These are phyloP conservation scores for Spinacia oleracea DNA, from an alignment of 179 eudicot genomes.

Conservation along the genomic window DNA sequence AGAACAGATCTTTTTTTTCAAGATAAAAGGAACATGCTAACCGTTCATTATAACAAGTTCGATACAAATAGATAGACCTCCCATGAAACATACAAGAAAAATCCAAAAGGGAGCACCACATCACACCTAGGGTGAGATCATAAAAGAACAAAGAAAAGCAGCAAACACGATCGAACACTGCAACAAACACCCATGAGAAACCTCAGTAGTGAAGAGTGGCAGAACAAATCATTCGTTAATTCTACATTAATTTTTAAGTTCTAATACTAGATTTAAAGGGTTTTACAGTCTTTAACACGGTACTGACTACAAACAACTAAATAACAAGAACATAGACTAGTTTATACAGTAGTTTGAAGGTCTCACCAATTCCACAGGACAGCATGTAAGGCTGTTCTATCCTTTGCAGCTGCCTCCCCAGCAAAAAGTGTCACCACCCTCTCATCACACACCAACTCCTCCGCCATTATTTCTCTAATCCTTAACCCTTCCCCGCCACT, in stretches of 20 bases:
- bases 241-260: neutral
- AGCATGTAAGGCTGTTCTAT: constrained; percentile 85
- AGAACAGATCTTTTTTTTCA: neutral
- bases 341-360: neutral
- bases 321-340: constrained; percentile 3
- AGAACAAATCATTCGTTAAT: neutral
- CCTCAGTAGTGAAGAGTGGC: neutral
- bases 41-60: neutral
- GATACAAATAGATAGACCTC: neutral
- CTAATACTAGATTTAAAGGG: neutral
- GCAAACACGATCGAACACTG: neutral
- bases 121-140: neutral
- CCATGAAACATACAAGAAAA: neutral
- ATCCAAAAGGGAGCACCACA: neutral
- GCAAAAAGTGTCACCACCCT: constrained; percentile 73
- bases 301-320: neutral
- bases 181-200: neutral
- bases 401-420: constrained; percentile 61
- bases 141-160: neutral
- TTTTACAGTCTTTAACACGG: neutral
- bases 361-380: constrained; percentile 86
- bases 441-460: constrained; percentile 75
- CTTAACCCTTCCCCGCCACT: constrained; percentile 50
- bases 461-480: constrained; percentile 73
- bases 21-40: neutral